These are phyloP conservation scores for Eucalyptus albens DNA, from an alignment of 345 rosid species.

Conservation along the genomic window DNA sequence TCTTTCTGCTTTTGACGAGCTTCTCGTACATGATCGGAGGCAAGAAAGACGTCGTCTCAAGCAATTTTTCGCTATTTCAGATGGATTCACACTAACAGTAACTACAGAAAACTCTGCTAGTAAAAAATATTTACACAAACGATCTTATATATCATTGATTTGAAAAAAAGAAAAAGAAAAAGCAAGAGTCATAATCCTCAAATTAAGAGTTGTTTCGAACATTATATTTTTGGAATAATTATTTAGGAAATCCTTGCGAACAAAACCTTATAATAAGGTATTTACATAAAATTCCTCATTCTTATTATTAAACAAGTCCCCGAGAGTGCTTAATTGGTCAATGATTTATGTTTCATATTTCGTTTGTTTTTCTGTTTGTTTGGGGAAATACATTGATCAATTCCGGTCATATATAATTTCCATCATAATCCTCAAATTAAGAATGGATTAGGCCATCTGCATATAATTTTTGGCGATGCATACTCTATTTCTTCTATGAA, in stretches of 20 bases:
- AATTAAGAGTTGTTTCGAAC: background rate
- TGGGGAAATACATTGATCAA: too few relatives aligned
- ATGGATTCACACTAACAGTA: too few relatives aligned
- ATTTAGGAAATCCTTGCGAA: fast-evolving
- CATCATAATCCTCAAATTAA: background rate
- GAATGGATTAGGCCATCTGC: background rate
- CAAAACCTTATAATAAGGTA: background rate
- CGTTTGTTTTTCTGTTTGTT: too few relatives aligned
- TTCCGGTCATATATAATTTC: fast-evolving
- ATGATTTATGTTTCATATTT: too few relatives aligned
- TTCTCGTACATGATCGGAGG: too few relatives aligned
- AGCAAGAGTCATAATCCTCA: background rate
- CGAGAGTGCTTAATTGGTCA: background rate
- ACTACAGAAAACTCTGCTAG: too few relatives aligned
- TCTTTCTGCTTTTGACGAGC: too few relatives aligned
- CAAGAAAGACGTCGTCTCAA: too few relatives aligned
- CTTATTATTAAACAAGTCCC: background rate
- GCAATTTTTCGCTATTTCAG: too few relatives aligned
- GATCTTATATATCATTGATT: background rate
- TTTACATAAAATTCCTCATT: background rate
- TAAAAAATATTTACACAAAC: too few relatives aligned
- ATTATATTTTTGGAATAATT: fast-evolving
- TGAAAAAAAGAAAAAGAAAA: background rate
- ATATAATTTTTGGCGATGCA: too few relatives aligned
- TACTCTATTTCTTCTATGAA: too few relatives aligned